A percentile compares a stretch with the other conserved stretches of the same genome.
Evolutionary conservation across 768 basidiomycete genomes (phyloP).

Genomic region (Ramaria rubella): DNA sequence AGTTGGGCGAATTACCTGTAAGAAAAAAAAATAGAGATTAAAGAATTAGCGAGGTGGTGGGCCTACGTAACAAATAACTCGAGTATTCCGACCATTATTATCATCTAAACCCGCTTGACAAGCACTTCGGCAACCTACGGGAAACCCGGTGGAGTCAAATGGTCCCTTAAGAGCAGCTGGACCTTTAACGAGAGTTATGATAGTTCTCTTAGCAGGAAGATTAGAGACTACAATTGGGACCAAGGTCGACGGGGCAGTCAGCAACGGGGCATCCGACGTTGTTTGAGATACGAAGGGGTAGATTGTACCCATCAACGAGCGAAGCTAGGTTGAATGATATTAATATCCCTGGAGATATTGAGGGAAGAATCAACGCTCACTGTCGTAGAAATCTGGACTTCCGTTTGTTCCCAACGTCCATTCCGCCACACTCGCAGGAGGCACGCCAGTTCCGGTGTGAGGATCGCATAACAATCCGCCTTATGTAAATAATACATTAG

Average conservation of each 20-base stretch:
- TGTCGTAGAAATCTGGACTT: conserved; percentile 30
- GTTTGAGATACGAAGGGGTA: conserved; percentile 54
- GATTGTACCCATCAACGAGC: conserved; percentile 51
- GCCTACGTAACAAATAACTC: conserved; percentile 15
- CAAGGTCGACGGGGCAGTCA: conserved; percentile 56
- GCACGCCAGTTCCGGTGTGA: conserved; percentile 39
- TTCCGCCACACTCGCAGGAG: conserved; percentile 30
- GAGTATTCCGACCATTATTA: conserved; percentile 23
- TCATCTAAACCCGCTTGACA: conserved; percentile 39
- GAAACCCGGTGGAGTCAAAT: conserved; percentile 43
- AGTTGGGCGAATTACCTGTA: conserved; percentile 52
- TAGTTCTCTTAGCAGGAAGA: background rate
- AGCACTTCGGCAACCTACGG: conserved; percentile 57
- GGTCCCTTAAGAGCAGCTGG: conserved; percentile 48
- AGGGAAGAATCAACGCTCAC: conserved; percentile 19
- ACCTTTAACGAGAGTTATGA: conserved; percentile 27
- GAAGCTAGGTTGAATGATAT: conserved; percentile 40
- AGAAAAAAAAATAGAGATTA: background rate
- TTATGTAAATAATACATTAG: background rate
- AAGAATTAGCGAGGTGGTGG: conserved; percentile 21
- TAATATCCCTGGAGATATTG: background rate
- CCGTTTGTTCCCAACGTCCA: conserved; percentile 24
- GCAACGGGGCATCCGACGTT: conserved; percentile 48
- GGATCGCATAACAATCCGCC: conserved; percentile 53
- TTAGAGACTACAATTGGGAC: conserved; percentile 42